Evolutionary conservation across 768 basidiomycete genomes (phyloP), one percentile per base, ranked within the genome.

Genomic region (Naematelia aurantialba): DNA sequence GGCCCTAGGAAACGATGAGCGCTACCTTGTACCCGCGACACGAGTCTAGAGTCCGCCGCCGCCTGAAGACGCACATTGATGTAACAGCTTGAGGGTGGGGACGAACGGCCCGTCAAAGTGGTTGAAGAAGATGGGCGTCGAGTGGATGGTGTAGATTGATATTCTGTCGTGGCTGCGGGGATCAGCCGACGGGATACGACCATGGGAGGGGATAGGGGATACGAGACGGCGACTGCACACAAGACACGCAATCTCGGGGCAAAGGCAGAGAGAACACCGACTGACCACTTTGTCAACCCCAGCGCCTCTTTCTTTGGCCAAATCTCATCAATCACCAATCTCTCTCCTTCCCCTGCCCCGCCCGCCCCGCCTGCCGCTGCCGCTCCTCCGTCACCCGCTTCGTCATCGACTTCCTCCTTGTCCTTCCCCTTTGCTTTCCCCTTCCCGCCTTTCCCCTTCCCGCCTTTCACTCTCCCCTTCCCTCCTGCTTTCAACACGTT

Each of bases 251-350:
- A 89, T 75, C 96, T 91, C 81, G 92, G 89, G 76, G 91, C 86
- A 54, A 94, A 74, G 5, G 91, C 91, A 73, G 88, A 87, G 53
- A 85, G 83, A 66, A 89, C 84, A 39, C 93, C 80, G 1, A 89
- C 19, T 22, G 19, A 92, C 94, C 96, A 98, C 81, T 98, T 98
- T 61, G 92, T 89, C 69, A 89, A 87, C 3, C 88, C 86, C 48
- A 97, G 81, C 1, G 87, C 83, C 81, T 97, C 94, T 82, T 98
- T 99, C 88, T 98, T 99, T 2, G 93, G 91, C 96, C 96, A 99
- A 52, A 99, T 83, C 68, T 83, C 83, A 73, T 99, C 96, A 39
- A 65, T 56, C 8, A 61, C 59, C 49, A 66, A 67, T 17, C 55
- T 56, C 22, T 60, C 62, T 0, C 45, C 57, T 8, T 55, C 52